Evolutionary conservation across 495 filamentous ascomycete genomes (phyloP).

Genomic region (Aspergillus nanangensis): DNA sequence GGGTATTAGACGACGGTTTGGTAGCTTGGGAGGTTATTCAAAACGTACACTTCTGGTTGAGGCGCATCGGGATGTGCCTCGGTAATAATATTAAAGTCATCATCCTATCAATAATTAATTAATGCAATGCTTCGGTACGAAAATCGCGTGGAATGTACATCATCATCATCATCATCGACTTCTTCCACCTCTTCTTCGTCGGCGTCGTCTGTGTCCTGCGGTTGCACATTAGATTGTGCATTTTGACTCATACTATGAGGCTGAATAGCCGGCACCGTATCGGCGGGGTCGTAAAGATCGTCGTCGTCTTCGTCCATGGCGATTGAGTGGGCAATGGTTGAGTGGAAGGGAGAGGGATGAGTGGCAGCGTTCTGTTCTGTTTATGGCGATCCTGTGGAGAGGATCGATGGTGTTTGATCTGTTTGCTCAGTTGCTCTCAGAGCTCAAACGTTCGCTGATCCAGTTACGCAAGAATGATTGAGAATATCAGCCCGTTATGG

Average conservation of each 20-base stretch:
- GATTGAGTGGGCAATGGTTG: slow-evolving; percentile 9
- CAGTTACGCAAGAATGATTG: too few relatives aligned
- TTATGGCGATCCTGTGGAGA: slow-evolving; percentile 15
- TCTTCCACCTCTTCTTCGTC: slow-evolving; percentile 73
- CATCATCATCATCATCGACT: slow-evolving; percentile 67
- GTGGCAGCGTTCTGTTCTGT: slow-evolving; percentile 8
- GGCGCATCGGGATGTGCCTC: slow-evolving; percentile 75
- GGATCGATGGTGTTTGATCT: slow-evolving; percentile 29
- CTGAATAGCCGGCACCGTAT: slow-evolving; percentile 30
- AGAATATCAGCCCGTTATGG: too few relatives aligned
- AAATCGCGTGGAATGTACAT: too few relatives aligned
- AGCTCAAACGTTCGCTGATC: too few relatives aligned
- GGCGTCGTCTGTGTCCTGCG: slow-evolving; percentile 54
- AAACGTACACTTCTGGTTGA: slow-evolving; percentile 54
- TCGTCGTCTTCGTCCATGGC: slow-evolving; percentile 51
- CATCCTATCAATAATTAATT: slow-evolving; percentile 17
- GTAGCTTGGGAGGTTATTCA: neutral
- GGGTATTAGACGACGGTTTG: slow-evolving; percentile 2
- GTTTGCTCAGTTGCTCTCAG: slow-evolving; percentile 23
- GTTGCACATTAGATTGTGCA: slow-evolving; percentile 29
- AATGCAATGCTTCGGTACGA: too few relatives aligned
- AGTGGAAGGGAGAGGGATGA: slow-evolving; percentile 17
- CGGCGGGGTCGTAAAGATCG: slow-evolving; percentile 50
- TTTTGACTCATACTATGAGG: slow-evolving; percentile 20
- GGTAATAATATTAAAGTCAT: slow-evolving; percentile 96